These are phyloP conservation scores for Decorospora gaudefroyi DNA, from an alignment of 2,329 filamentous ascomycete genomes.

Conservation along the genomic window DNA sequence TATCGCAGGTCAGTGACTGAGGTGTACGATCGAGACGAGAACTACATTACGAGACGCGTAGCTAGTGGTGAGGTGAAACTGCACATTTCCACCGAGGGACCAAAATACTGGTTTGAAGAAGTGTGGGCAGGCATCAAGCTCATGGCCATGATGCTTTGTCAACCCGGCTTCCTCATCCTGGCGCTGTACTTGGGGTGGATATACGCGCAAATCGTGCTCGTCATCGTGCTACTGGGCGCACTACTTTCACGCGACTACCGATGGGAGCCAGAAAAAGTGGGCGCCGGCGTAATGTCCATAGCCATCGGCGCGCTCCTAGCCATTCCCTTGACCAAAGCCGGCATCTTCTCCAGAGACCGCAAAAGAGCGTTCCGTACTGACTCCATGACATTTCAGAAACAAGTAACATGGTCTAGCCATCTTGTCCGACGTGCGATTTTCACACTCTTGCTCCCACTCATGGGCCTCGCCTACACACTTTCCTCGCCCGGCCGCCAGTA, in stretches of 20 bases:
- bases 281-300: slow-evolving; percentile 67
- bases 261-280: slow-evolving; percentile 67
- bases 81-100: slow-evolving; percentile 72
- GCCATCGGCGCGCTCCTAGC: slow-evolving; percentile 71
- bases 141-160: slow-evolving; percentile 70
- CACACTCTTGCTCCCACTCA: slow-evolving; percentile 67
- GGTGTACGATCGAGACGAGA: slow-evolving; percentile 53
- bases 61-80: slow-evolving; percentile 76
- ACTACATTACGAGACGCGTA: slow-evolving; percentile 58
- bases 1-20: slow-evolving; percentile 71
- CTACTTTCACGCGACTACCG: slow-evolving; percentile 71
- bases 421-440: slow-evolving; percentile 70
- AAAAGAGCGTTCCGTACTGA: slow-evolving; percentile 64
- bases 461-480: slow-evolving; percentile 68
- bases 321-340: slow-evolving; percentile 74
- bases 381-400: slow-evolving; percentile 67
- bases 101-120: slow-evolving; percentile 77
- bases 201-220: slow-evolving; percentile 73
- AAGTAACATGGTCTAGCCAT: slow-evolving; percentile 72
- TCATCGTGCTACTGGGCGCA: slow-evolving; percentile 72
- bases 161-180: slow-evolving; percentile 73
- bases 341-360: slow-evolving; percentile 68
- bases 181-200: slow-evolving; percentile 78
- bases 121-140: slow-evolving; percentile 71
- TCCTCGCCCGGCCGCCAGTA: slow-evolving; percentile 64